Base-by-base conservation (phyloP, 1,284 basidiomycete genomes). In the Cutaneotrichosporon sp. region DNA sequence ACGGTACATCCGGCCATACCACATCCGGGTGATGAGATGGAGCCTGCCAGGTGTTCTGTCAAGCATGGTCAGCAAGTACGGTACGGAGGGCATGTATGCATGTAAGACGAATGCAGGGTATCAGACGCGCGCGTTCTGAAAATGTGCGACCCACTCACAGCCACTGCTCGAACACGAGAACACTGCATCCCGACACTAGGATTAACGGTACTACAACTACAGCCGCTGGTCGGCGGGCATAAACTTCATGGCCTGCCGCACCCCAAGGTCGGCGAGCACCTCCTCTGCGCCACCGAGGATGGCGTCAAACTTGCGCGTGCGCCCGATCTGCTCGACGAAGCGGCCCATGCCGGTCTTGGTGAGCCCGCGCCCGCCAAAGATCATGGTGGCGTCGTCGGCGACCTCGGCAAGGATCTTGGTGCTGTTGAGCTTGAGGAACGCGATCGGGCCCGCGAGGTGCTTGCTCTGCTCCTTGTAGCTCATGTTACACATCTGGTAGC, bases 401-500 rank as follows among this genome's bases (percentile, higher is more conserved):
- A 83, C 79, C 66, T 80, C 79, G 24, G 73, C 76, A 9, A 77
- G 78, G 20, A 68, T 70, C 34, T 72, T 65, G 4, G 78, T 78
- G 18, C 69, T 65, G 52, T 89, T 87, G 87, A 89, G 89, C 61
- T 89, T 80, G 65, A 80, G 71, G 75, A 80, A 78, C 4, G 75
- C 76, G 59, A 80, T 79, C 65, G 78, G 79, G 5, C 75, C 79
- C 42, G 76, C 79, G 42, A 80, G 74, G 58, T 78, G 68, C 31
- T 71, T 63, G 42, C 81, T 76, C 80, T 92, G 92, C 74, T 95
- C 86, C 60, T 84, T 84, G 78, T 97, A 77, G 70, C 77, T 66
- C 76, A 93, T 92, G 70, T 93, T 87, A 76, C 86, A 87, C 93
- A 95, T 95, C 80, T 95, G 93, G 77, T 89, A 88, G 0, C 92